Base-by-base conservation (phyloP, 768 basidiomycete genomes). In the Suillus bovinus region DNA sequence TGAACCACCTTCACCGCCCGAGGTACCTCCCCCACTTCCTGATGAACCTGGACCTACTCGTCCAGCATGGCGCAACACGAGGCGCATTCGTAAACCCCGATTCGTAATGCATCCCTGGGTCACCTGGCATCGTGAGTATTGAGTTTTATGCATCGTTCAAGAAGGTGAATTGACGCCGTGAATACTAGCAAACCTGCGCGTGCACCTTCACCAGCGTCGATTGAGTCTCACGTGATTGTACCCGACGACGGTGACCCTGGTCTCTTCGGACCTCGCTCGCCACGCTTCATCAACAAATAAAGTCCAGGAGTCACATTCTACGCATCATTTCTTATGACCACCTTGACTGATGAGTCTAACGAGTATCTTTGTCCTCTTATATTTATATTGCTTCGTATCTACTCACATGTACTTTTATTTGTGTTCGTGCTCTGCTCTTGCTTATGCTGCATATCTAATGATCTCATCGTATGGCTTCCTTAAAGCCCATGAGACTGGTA, bases 221-320 rank as follows among this genome's bases (percentile, higher is more conserved):
- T 81, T 58, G 82, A 84, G 61, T 80, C 89, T n/a, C 84, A 82
- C 20, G 74, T 90, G 13, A 77, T 87, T 39, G 85, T 89, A 24
- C 87, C 89, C 33, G 82, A 81, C 13, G 77, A 76, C 52, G 75
- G 77, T 42, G 86, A 82, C 61, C 87, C 86, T 47, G 90, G 91
- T 34, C 74, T 94, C 63, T 94, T 93, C 70, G 92, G 92, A 36
- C 90, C 91, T 46, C 80, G 88, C 44, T 86, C 89, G n/a, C 88
- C 86, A 13, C 77, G 81, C 4, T 11, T 7, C 11, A 20, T 58
- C 7, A 2, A 9, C 17, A 24, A 17, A 38, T 20, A 27, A 27
- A 38, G 22, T 5, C 38, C 55, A 24, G 24, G 17, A 39, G 7
- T 17, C 17, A 56, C 7, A 56, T 39, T 39, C 36, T 56, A 39